These are phyloP conservation scores for Neofusicoccum parvum DNA, from an alignment of 2,329 filamentous ascomycete species.

Conservation along the genomic window DNA sequence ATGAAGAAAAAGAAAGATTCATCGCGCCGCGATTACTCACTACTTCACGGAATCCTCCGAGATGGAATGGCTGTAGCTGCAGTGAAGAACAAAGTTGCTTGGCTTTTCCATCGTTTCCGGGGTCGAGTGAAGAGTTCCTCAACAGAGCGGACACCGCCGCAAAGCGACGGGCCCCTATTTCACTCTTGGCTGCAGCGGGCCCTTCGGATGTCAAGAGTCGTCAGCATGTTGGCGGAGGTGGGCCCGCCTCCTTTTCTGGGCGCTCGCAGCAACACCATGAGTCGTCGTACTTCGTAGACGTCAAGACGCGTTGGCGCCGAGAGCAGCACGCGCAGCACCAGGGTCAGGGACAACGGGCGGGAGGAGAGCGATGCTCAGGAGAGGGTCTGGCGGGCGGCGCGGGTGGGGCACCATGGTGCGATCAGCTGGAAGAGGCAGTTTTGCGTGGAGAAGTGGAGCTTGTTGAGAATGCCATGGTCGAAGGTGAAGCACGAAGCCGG, in stretches of 20 bases:
- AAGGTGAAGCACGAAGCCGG: background rate
- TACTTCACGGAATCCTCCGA: no score
- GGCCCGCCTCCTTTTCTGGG: background rate
- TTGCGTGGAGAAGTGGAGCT: slow-evolving; percentile 12
- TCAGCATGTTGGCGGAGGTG: background rate
- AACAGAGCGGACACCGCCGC: background rate
- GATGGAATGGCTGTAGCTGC: no score
- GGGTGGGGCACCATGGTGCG: background rate
- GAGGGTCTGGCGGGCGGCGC: background rate
- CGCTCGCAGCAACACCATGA: background rate
- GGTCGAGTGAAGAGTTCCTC: no score
- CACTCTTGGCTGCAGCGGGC: background rate
- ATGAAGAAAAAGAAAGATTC: background rate
- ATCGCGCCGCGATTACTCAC: no score
- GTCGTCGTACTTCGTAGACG: background rate
- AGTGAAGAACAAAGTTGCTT: background rate
- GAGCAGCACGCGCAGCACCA: background rate
- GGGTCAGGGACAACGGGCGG: background rate
- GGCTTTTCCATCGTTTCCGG: background rate
- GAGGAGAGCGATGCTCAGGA: background rate
- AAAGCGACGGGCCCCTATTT: background rate
- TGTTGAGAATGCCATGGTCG: background rate
- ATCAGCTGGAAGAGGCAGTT: background rate
- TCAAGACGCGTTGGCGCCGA: background rate
- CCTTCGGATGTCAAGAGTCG: background rate